Evolutionary conservation across 2,329 filamentous ascomycete species (phyloP).

Genomic region (Cryoendolithus antarcticus): DNA sequence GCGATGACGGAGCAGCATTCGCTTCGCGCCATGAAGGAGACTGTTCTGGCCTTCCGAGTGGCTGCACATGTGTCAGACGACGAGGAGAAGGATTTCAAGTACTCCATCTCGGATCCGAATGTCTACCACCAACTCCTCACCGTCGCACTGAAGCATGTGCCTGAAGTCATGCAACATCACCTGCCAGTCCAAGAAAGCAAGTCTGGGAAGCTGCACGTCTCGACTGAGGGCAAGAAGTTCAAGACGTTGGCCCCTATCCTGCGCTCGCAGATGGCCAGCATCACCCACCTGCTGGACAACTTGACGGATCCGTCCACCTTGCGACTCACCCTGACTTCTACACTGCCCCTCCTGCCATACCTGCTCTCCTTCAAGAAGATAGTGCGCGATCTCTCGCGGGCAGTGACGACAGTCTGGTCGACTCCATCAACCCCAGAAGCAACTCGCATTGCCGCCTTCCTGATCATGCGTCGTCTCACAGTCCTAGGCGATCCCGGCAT

Average conservation of each 20-base stretch:
- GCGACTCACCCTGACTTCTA: conserved; percentile 74
- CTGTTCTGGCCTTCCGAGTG: conserved; percentile 84
- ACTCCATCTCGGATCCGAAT: conserved; percentile 77
- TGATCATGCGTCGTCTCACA: conserved; percentile 70
- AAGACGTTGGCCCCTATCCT: conserved; percentile 79
- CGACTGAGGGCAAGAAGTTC: conserved; percentile 89
- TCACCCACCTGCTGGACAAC: conserved; percentile 75
- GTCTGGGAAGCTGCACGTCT: conserved; percentile 63
- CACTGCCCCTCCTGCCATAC: conserved; percentile 79
- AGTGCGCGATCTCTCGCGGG: conserved; percentile 72
- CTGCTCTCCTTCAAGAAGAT: conserved; percentile 95
- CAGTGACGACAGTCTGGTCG: conserved; percentile 81
- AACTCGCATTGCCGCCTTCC: conserved; percentile 80
- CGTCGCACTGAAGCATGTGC: conserved; percentile 72
- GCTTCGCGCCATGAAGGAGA: conserved; percentile 74
- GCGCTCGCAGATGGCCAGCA: conserved; percentile 77
- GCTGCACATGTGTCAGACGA: conserved; percentile 83
- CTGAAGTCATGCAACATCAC: conserved; percentile 77
- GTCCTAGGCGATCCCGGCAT: conserved; percentile 85
- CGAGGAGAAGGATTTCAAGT: conserved; percentile 57
- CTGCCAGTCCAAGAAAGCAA: conserved; percentile 81
- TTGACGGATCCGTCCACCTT: conserved; percentile 82
- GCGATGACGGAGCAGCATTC: conserved; percentile 71
- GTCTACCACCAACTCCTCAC: conserved; percentile 88
- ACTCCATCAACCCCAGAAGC: conserved; percentile 73